Evolutionary conservation across 768 basidiomycete species (phyloP).

Genomic region (Mycena epipterygia): DNA sequence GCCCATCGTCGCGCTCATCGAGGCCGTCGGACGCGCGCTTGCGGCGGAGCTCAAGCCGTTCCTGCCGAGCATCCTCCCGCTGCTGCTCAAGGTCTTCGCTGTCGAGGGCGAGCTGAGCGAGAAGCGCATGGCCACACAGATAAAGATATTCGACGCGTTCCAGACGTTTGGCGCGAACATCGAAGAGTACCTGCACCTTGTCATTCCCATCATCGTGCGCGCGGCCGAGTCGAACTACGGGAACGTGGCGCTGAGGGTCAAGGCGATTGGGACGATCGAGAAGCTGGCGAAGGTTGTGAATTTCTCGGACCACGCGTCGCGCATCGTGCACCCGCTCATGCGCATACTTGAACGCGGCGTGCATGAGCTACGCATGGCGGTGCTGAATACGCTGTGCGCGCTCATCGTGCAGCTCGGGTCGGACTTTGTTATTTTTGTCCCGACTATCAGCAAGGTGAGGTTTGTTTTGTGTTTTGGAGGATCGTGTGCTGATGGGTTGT

Average conservation of each 20-base stretch:
- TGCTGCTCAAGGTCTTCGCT: constrained; percentile 80
- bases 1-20: constrained; percentile 92
- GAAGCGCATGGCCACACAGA: constrained; percentile 82
- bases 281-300: constrained; percentile 93
- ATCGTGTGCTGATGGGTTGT: constrained; percentile 1
- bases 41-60: constrained; percentile 99
- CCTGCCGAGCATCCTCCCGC: constrained; percentile 91
- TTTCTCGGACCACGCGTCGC: constrained; percentile 97
- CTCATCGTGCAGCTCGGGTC: constrained; percentile 94
- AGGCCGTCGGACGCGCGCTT: constrained; percentile 91
- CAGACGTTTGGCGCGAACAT: constrained; percentile 96
- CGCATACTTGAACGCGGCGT: constrained; percentile 82
- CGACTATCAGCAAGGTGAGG: constrained; percentile 94
- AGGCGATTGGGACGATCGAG: constrained; percentile 92
- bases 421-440: constrained; percentile 97
- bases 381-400: constrained; percentile 95
- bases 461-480: neutral
- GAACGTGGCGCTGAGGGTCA: constrained; percentile 81
- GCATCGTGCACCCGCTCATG: constrained; percentile 96
- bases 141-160: constrained; percentile 95
- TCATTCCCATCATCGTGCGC: constrained; percentile 94
- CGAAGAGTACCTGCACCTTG: constrained; percentile 97
- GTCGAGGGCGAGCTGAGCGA: constrained; percentile 93
- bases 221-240: constrained; percentile 89
- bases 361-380: constrained; percentile 85